Conservation (phyloP, 331 rosid species). For the Cydonia oblonga region DNA sequence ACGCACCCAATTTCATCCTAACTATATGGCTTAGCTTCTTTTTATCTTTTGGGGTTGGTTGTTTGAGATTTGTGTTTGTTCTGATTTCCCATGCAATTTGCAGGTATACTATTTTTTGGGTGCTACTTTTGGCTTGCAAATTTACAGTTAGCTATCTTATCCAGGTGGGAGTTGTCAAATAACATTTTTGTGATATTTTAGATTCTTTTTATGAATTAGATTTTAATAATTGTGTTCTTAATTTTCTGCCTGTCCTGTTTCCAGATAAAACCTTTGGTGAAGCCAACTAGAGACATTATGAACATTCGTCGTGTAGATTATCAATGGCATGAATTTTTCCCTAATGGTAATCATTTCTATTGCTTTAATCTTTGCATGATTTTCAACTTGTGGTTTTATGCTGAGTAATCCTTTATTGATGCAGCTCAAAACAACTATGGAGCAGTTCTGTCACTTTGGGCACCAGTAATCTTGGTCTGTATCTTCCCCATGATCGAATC, state of each 20-base stretch:
- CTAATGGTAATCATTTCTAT: constrained; percentile 43
- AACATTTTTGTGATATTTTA: neutral
- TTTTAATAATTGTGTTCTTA: constrained; percentile 6
- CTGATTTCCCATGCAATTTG: constrained; percentile 3
- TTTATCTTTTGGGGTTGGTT: neutral
- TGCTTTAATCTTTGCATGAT: constrained; percentile 11
- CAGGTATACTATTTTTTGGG: constrained; percentile 55
- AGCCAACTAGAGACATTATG: constrained; percentile 88
- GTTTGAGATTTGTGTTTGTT: neutral
- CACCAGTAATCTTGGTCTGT: constrained; percentile 63
- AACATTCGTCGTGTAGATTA: constrained; percentile 45
- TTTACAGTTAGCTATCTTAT: constrained; percentile 41
- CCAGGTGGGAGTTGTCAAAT: constrained; percentile 24
- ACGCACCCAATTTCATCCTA: neutral
- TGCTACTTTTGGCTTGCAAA: constrained; percentile 35
- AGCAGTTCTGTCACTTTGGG: constrained; percentile 80
- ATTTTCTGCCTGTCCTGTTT: constrained; percentile 7
- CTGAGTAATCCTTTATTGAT: constrained; percentile 23
- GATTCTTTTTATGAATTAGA: constrained; percentile 6
- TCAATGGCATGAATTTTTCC: constrained; percentile 92
- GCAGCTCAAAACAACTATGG: constrained; percentile 68
- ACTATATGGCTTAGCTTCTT: neutral
- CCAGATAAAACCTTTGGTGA: constrained; percentile 83
- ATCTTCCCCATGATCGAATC: constrained; percentile 9
- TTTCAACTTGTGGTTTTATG: constrained; percentile 14